Base-by-base conservation (phyloP, 208 protist species). In the Phytomonas francai region DNA sequence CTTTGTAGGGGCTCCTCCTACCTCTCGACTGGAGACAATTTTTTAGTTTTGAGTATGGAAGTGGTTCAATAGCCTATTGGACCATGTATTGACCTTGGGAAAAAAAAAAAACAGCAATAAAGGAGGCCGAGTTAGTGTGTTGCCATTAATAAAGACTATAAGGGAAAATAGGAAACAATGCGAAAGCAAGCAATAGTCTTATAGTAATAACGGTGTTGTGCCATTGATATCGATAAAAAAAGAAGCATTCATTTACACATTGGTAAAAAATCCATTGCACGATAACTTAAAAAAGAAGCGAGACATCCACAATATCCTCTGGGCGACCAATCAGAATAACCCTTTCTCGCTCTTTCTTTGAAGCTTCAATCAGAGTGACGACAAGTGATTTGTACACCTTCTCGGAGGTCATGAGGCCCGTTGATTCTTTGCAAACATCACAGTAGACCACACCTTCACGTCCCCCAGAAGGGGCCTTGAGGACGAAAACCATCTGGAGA, bases 401-500 rank as follows among this genome's bases (percentile, higher is more conserved):
- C 22, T 81, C 81, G 19, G 84, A 91, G 25, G 67, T 67, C 67
- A 95, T 67, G 51, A 93, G 80, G 0, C 90, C 90, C 0, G 82
- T 86, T 57, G 76, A 78, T 67, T 92, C 85, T 34, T 85, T 85
- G 8, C 80, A 79, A 57, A 95, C 87, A 59, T 93, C 90, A 32
- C 87, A 93, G 28, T 85, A 80, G 29, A 95, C 87, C 49, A 95
- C 70, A 5, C 87, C 90, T 67, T 95, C 87, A 39, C 78, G 72
- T 36, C 81, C 79, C 54, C 72, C 88, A 19, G 73, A 64, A 14
- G 80, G 79, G 61, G 88, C 88, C 63, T 90, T 85, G 22, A 95
- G 82, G 1, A 86, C 82, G 76, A 95, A 91, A 57, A 95, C 74
- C 90, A 95, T 95, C 72, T 92, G 90, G 66, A 95, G 70, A 25